Conservation (phyloP, 805 yeast species). For the Brettanomyces anomalus region DNA sequence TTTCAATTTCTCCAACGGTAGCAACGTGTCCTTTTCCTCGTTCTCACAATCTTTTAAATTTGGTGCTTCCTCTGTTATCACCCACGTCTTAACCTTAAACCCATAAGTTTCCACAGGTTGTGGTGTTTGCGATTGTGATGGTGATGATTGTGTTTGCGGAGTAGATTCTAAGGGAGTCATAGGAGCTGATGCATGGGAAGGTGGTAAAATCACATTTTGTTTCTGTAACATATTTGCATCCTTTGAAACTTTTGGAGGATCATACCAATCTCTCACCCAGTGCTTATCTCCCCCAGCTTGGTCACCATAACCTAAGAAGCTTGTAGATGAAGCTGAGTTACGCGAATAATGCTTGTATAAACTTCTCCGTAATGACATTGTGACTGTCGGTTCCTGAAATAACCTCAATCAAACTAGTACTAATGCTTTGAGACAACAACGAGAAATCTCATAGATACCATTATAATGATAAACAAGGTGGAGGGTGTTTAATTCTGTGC, state of each 20-base stretch:
- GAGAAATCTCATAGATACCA: too few relatives aligned
- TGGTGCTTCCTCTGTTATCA: conserved; percentile 10
- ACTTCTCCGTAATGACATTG: conserved; percentile 26
- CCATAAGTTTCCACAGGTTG: conserved; percentile 21
- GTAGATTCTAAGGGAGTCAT: conserved; percentile 17
- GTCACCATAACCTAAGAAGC: conserved; percentile 11
- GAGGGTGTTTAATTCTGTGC: too few relatives aligned
- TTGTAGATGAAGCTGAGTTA: conserved; percentile 17
- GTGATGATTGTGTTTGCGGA: conserved; percentile 14
- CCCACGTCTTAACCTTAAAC: conserved; percentile 28
- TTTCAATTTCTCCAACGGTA: not conserved
- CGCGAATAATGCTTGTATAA: conserved; percentile 26
- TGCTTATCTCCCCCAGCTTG: conserved; percentile 15
- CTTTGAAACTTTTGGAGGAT: conserved; percentile 17
- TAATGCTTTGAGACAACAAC: too few relatives aligned
- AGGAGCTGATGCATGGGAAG: conserved; percentile 12
- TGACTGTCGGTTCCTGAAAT: not conserved
- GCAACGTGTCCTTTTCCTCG: conserved; percentile 1
- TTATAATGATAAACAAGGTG: too few relatives aligned
- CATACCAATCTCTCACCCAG: conserved; percentile 26
- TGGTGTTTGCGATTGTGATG: conserved; percentile 18
- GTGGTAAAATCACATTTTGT: conserved; percentile 2
- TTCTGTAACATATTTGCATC: conserved; percentile 1
- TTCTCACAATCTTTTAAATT: conserved; percentile 2
- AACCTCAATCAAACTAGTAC: too few relatives aligned